Conservation (phyloP, 768 basidiomycete species). For the Harrya chromipes region DNA sequence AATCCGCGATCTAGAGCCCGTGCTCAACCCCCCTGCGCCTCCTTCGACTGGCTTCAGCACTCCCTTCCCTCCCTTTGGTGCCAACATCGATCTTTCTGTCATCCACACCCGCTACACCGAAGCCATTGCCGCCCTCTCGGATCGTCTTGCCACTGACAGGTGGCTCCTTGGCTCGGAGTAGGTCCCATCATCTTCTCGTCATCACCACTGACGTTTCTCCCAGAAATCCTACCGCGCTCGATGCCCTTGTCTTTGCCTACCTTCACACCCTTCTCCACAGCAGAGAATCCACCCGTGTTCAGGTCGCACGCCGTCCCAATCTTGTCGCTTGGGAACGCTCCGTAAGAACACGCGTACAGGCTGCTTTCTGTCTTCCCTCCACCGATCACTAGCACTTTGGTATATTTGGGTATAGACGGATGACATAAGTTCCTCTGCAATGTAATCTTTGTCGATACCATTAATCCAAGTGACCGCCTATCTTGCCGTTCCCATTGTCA, state of each 20-base stretch:
- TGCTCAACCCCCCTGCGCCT: constrained; percentile 63
- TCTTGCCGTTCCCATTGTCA: constrained; percentile 17
- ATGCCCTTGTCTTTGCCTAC: constrained; percentile 82
- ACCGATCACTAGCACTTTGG: constrained; percentile 3
- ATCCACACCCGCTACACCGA: constrained; percentile 63
- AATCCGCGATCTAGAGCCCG: constrained; percentile 40
- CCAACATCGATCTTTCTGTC: constrained; percentile 47
- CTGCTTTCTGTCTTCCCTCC: constrained; percentile 39
- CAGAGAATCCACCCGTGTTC: constrained; percentile 45
- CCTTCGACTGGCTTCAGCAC: constrained; percentile 69
- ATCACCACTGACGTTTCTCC: constrained; percentile 4
- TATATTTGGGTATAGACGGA: constrained; percentile 18
- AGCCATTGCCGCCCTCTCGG: constrained; percentile 69
- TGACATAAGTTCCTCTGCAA: constrained; percentile 1
- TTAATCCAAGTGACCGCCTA: constrained; percentile 9
- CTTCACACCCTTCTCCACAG: constrained; percentile 62
- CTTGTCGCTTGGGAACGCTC: constrained; percentile 78
- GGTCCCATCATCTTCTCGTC: constrained; percentile 16
- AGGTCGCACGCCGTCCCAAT: constrained; percentile 69
- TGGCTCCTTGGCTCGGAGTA: constrained; percentile 83
- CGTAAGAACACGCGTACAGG: constrained; percentile 56
- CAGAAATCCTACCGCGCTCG: constrained; percentile 75
- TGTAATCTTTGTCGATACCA: background rate
- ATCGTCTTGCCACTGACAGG: constrained; percentile 68
- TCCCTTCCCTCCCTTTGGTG: constrained; percentile 57